Evolutionary conservation across 371 early-diverging fungal species (phyloP).

Genomic region (Apophysomyces elegans): DNA sequence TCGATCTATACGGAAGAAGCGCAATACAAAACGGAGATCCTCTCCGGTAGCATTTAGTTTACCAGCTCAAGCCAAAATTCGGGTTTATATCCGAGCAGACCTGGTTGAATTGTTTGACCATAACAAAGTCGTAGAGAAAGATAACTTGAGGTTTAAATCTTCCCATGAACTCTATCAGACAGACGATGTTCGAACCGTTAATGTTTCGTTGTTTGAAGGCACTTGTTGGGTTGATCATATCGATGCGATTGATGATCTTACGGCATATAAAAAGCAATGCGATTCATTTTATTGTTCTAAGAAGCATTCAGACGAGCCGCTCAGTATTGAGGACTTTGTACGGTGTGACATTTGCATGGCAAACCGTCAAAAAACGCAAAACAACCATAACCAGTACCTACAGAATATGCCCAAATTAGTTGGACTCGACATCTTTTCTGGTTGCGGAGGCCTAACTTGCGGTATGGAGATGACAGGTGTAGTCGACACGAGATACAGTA

Average conservation of each 20-base stretch:
- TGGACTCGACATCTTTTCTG: constrained; percentile 67
- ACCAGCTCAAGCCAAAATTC: constrained; percentile 12
- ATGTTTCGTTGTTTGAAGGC: constrained; percentile 43
- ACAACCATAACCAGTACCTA: constrained; percentile 9
- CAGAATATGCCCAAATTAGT: constrained; percentile 26
- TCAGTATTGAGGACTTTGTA: constrained; percentile 15
- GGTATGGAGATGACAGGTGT: constrained; percentile 61
- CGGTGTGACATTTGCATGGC: constrained; percentile 37
- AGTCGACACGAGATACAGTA: constrained; percentile 57
- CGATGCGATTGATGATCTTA: constrained; percentile 33
- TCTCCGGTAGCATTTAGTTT: background rate
- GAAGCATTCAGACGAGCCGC: constrained; percentile 16
- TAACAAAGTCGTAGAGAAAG: constrained; percentile 11
- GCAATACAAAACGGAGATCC: background rate
- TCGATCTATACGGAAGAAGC: background rate
- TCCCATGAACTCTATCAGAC: constrained; percentile 42
- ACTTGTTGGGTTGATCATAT: constrained; percentile 54
- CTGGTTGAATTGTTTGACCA: constrained; percentile 16
- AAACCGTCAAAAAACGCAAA: constrained; percentile 12
- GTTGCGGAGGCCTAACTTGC: constrained; percentile 66
- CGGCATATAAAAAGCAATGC: constrained; percentile 37
- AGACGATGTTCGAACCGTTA: constrained; percentile 16
- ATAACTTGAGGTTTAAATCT: constrained; percentile 25
- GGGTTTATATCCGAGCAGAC: constrained; percentile 15
- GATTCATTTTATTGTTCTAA: constrained; percentile 46